Evolutionary conservation across 2,329 filamentous ascomycete genomes (phyloP), one percentile per base, ranked within the genome.

Genomic region (Phialophora tarda): DNA sequence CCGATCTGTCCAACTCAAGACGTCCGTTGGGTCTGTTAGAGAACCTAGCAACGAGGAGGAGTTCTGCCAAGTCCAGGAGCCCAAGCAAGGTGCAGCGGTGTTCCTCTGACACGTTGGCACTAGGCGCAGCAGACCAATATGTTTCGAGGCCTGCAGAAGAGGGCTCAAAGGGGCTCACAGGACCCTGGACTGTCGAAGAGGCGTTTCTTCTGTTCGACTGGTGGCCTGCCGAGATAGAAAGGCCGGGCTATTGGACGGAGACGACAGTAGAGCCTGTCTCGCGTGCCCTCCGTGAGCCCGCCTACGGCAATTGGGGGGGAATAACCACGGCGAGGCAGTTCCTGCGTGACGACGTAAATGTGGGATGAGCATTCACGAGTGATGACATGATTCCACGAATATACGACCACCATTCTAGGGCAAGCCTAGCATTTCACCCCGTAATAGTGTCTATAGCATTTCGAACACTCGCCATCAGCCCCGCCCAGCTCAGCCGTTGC

Each of bases 111-210:
- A 63, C 63, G 55, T 58, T 57, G 30, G 60, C 59, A 7, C 23
- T 59, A 12, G 59, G 59, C 6, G 28, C 26, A n/a, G 21, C 32
- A 38, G 24, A n/a, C n/a, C 32, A 55, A 44, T 44, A 41, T 12
- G 41, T 34, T 17, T 14, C 17, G 34, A n/a, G 23, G n/a, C 21
- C 21, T 23, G 55, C 28, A 21, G 34, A 34, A 14, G 44, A 59
- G 24, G 50, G 38, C 23, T 14, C 34, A 11, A 53, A 60, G 41
- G 60, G 44, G 4, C 63, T 59, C 12, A 65, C 47, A 24, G 71
- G 71, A 24, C 73, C 21, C 72, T 82, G 71, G 71, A 73, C 67
- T 17, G 17, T 58, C 2, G 64, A 67, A 17, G 71, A 73, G 60
- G 69, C 71, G 17, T 73, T 69, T 67, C 59, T 72, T 12, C 59